Base-by-base conservation (phyloP, 2,329 filamentous ascomycete species). In the Pseudocercospora macadamiae region DNA sequence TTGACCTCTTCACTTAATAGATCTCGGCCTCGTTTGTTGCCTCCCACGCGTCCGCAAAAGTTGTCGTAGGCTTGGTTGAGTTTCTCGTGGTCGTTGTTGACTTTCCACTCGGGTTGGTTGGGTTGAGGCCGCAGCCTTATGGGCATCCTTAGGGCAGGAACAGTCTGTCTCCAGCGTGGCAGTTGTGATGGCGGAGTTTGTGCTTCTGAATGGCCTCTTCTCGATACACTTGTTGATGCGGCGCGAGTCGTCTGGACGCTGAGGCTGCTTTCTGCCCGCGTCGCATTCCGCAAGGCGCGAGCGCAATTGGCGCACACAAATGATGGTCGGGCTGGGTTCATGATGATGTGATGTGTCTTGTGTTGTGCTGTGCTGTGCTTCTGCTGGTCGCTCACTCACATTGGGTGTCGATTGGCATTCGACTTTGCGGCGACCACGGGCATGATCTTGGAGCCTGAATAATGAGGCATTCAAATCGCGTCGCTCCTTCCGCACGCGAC, bases 1-100 rank as follows among this genome's bases (percentile, higher is more conserved):
- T 97, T 97, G 62, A 95, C 82, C 78, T 99, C 93, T 14, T 97
- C 93, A 1, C 89, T 87, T 58, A 99, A 81, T 73, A 95, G 84
- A 66, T 89, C 85, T 90, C 90, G 45, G 83, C 86, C 47, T 80
- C 55, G 60, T 16, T 53, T 58, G 6, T 63, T 59, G 18, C 62
- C 65, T n/a, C 61, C 66, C 14, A 62, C 57, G 28, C 62, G 80
- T 4, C 93, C 93, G 55, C 97, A 78, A 66, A 97, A 83, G 54
- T 82, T 81, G 65, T 84, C 82, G 75, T 97, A 96, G 75, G 91
- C 89, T 49, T 84, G 80, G 73, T 97, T 89, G 55, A 99, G 80
- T 70, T 82, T 81, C 65, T 79, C 81, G 8, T 90, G 90, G 70
- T 93, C 86, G 18, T 84, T 82, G 76, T 97, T 97, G 74, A 92